phyloP scores from a whole-genome alignment of 2,329 filamentous ascomycete species.

The Intubia oerlemansii region DNA sequence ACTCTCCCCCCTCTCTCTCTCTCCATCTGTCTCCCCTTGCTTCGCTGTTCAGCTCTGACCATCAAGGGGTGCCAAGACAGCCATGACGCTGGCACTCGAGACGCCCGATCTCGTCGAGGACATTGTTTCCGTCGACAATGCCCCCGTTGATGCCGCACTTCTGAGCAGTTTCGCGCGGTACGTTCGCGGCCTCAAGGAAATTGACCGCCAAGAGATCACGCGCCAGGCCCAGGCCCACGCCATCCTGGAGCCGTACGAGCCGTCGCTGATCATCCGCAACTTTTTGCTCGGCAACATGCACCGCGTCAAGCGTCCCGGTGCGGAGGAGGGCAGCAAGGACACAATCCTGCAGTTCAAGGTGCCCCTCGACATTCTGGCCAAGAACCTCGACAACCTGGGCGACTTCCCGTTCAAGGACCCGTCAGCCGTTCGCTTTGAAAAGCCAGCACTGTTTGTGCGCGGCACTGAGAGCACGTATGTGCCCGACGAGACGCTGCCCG shows the following conservation, averaged over 20 bases:
- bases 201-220: constrained; percentile 46
- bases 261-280: constrained; percentile 59
- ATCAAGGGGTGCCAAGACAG: constrained; percentile 70
- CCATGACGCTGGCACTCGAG: constrained; percentile 66
- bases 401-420: constrained; percentile 77
- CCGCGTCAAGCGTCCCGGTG: constrained; percentile 18
- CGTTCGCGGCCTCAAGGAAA: constrained; percentile 61
- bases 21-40: no score
- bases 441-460: constrained; percentile 61
- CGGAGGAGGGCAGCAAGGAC: no score
- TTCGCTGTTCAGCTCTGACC: background rate
- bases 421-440: constrained; percentile 43
- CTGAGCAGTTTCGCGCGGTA: constrained; percentile 59
- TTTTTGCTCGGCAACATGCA: constrained; percentile 79
- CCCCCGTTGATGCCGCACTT: constrained; percentile 62
- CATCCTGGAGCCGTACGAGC: constrained; percentile 55
- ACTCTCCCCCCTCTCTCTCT: no score
- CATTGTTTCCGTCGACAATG: constrained; percentile 77
- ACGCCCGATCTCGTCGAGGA: constrained; percentile 45
- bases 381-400: constrained; percentile 51
- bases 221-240: constrained; percentile 60
- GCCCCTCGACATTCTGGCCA: constrained; percentile 49
- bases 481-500: constrained; percentile 57
- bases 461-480: constrained; percentile 63
- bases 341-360: constrained; percentile 50